Base-by-base conservation (phyloP, 1,284 basidiomycete species). In the Heterobasidion irregulare region DNA sequence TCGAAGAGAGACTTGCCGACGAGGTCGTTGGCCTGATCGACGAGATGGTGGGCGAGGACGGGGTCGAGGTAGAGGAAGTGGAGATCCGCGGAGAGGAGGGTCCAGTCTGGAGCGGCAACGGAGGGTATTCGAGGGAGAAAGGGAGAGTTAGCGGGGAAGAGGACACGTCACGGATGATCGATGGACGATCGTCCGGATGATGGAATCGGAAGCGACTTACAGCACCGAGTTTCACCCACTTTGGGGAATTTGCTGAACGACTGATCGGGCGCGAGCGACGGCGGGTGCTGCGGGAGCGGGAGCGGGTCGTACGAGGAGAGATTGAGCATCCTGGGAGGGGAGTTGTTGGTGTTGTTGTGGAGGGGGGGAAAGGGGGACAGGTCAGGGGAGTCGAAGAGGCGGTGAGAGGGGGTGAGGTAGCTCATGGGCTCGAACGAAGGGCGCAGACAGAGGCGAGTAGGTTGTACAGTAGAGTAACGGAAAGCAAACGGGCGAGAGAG, bases 11-110 rank as follows among this genome's bases (percentile, higher is more conserved):
- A 83, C 62, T 83, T 83, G 54, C 89, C 89, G 60, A 92, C 72
- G 66, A 98, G 78, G 18, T 70, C 64, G 32, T 79, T 70, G 0
- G 86, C 83, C 70, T 94, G 85, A 53, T 82, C 77, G 26, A 79
- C 83, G 63, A 97, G 83, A 69, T 96, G 92, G 58, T 66, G 70
- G 26, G 83, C 76, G 58, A 97, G 78, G 55, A 92, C 83, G 52
- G 94, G 95, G 73, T 97, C 95, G 61, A 94, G 78, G 72, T 93
- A 94, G 59, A 94, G 82, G 72, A 94, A 95, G 51, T 82, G 74
- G 52, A 97, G 80, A 66, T 88, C 82, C 50, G 83, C 67, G 18
- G 83, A 82, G 63, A 92, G 75, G 56, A 92, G 72, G 44, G 84
- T 72, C 88, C 88, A 92, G 72, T 91, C 81, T 82, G 59, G 33